Evolutionary conservation across 495 filamentous ascomycete genomes (phyloP).

Genomic region (Diplogelasinospora grovesii): DNA sequence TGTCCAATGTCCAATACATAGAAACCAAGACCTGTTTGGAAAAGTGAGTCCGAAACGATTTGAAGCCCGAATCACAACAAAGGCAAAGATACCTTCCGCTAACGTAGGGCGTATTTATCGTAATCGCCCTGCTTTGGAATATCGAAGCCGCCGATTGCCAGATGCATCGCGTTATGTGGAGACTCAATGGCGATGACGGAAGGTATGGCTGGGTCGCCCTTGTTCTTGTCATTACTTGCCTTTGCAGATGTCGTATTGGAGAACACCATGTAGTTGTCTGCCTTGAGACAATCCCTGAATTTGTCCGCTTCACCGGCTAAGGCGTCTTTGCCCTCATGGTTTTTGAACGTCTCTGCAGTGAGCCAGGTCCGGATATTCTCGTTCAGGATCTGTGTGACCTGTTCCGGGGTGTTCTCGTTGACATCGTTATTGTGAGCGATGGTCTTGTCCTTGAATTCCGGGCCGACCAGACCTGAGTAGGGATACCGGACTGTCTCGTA

Average conservation of each 20-base stretch:
- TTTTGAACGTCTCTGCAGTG: background rate
- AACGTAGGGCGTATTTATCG: too few relatives aligned
- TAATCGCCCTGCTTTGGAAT: constrained; percentile 2
- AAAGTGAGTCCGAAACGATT: too few relatives aligned
- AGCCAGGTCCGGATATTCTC: constrained; percentile 17
- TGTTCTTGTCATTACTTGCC: constrained; percentile 16
- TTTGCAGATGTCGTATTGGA: constrained; percentile 14
- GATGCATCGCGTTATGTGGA: constrained; percentile 27
- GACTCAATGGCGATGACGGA: constrained; percentile 16
- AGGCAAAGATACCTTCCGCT: too few relatives aligned
- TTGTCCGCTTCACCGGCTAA: constrained; percentile 1
- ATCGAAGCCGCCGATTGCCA: constrained; percentile 25
- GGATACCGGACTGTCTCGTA: constrained; percentile 21
- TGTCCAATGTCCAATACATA: too few relatives aligned
- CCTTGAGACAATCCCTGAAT: constrained; percentile 11
- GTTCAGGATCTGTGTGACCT: constrained; percentile 3
- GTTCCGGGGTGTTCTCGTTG: background rate
- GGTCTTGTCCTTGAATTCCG: background rate
- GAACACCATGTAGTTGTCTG: constrained; percentile 27
- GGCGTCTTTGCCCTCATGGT: background rate
- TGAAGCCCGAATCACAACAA: too few relatives aligned
- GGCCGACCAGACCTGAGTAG: constrained; percentile 17
- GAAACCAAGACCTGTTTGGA: too few relatives aligned
- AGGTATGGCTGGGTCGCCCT: background rate
- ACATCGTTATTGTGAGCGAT: background rate